A percentile compares a stretch with the other conserved stretches of the same genome.
phyloP scores from a whole-genome alignment of 768 basidiomycete genomes.

The Steccherinum ochraceum region DNA sequence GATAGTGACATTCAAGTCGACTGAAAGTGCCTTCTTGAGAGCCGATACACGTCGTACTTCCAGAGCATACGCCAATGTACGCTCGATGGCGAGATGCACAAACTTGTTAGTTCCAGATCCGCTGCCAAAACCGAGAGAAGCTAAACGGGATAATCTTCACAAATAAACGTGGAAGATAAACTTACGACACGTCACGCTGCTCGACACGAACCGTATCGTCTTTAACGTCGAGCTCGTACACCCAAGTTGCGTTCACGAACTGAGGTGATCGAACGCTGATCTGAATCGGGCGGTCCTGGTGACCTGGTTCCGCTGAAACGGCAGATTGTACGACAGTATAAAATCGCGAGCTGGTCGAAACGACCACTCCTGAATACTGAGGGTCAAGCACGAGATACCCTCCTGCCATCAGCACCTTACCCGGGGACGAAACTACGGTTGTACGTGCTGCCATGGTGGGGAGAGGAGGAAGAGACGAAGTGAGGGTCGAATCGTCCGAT shows the following conservation, averaged over 20 bases:
- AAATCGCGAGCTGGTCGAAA: slow-evolving; percentile 92
- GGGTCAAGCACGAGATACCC: slow-evolving; percentile 96
- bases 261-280: slow-evolving; percentile 87
- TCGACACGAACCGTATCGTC: slow-evolving; percentile 21
- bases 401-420: slow-evolving; percentile 92
- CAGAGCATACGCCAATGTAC: slow-evolving; percentile 59
- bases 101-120: slow-evolving; percentile 95
- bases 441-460: slow-evolving; percentile 17
- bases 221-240: slow-evolving; percentile 48
- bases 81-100: slow-evolving; percentile 82
- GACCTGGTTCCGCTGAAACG: slow-evolving; percentile 7
- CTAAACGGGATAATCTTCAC: no score
- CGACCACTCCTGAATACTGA: slow-evolving; percentile 76
- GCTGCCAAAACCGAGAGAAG: no score
- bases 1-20: slow-evolving; percentile 72
- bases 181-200: slow-evolving; percentile 21
- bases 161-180: no score
- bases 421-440: slow-evolving; percentile 84
- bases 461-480: slow-evolving; percentile 4
- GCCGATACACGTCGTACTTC: slow-evolving; percentile 47
- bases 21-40: slow-evolving; percentile 36
- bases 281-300: slow-evolving; percentile 21
- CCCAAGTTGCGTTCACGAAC: slow-evolving; percentile 78
- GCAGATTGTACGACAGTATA: slow-evolving; percentile 60
- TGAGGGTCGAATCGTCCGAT: no score